phyloP scores from a whole-genome alignment of 106 monocot species.

The Allium fistulosum region DNA sequence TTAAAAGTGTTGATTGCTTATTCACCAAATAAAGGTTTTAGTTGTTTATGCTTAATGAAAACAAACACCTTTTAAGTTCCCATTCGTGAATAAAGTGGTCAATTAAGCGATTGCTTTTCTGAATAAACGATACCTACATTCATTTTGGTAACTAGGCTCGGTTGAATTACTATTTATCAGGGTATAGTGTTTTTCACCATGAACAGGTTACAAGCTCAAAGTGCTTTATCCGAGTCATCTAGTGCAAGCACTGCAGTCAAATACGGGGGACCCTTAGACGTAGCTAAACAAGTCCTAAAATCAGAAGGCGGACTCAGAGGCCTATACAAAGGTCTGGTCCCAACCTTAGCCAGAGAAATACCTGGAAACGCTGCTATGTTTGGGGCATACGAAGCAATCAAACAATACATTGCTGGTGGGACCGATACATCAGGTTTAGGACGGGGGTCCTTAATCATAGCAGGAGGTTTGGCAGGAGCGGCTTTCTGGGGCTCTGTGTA shows the following conservation, averaged over 20 bases:
- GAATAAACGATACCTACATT: too few species aligned
- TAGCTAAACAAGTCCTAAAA: slow-evolving; percentile 76
- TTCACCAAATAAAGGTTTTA: too few species aligned
- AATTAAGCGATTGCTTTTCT: too few species aligned
- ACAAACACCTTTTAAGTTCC: too few species aligned
- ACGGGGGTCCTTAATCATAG: slow-evolving; percentile 60
- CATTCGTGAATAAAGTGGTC: too few species aligned
- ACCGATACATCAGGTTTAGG: slow-evolving; percentile 64
- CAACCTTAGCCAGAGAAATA: slow-evolving; percentile 74
- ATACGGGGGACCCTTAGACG: slow-evolving; percentile 86
- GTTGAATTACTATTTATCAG: neutral
- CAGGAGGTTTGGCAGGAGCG: slow-evolving; percentile 81
- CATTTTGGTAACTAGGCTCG: too few species aligned
- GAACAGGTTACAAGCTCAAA: slow-evolving; percentile 87
- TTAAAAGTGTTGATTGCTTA: too few species aligned
- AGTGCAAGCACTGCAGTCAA: slow-evolving; percentile 35
- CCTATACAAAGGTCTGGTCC: slow-evolving; percentile 72
- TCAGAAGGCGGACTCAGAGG: slow-evolving; percentile 71
- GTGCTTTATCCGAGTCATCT: slow-evolving; percentile 45
- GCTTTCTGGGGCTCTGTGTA: slow-evolving; percentile 71
- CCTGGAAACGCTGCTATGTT: slow-evolving; percentile 94
- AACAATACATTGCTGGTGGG: slow-evolving; percentile 63
- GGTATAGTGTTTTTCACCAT: neutral
- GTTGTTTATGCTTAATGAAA: too few species aligned
- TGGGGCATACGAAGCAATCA: slow-evolving; percentile 78